Base-by-base conservation (phyloP, 2,329 filamentous ascomycete genomes). In the Curvularia verruculosa region DNA sequence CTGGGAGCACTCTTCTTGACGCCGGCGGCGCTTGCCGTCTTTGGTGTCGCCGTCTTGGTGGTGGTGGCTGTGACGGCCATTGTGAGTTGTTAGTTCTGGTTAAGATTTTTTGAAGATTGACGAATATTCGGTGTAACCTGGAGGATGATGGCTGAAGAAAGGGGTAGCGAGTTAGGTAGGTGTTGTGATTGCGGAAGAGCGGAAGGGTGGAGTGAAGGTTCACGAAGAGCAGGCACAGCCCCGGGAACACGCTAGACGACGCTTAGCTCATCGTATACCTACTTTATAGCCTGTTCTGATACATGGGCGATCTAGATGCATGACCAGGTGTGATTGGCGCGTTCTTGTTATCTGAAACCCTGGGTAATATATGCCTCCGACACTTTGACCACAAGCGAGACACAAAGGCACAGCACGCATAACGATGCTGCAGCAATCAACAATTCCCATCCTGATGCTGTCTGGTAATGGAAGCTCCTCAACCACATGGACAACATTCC, bases 1-100 rank as follows among this genome's bases (percentile, higher is more conserved):
- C 64, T 63, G 31, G 64, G 65, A 19, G 60, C 65, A 6, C 60
- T 51, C 58, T 73, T 75, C 63, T 69, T 73, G 44, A 75, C 67
- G 36, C 71, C 72, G 5, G 64, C 64, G 49, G 29, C 52, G 41
- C 62, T 55, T 23, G 67, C 67, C 13, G 59, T 57, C 55, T 70
- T 69, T 45, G 71, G 61, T 26, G 67, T 60, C 13, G 63, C 45
- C 2, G 69, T 59, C 56, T 72, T 71, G 47, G 68, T 56, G 15
- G 66, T 68, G 37, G 70, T 56, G 12, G 66, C 67, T 36, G 70
- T 37, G 44, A 66, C 56, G 18, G 69, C 64, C 71, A 75, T 74
- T 49, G 44, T 64, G 49, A 46, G 52, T 43, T 19, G 3, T 49
- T 19, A 44, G 41, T 46, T 52, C 18, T 44, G 37, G 23, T 43